phyloP scores from a whole-genome alignment of 768 basidiomycete species.

The Boletus edulis region DNA sequence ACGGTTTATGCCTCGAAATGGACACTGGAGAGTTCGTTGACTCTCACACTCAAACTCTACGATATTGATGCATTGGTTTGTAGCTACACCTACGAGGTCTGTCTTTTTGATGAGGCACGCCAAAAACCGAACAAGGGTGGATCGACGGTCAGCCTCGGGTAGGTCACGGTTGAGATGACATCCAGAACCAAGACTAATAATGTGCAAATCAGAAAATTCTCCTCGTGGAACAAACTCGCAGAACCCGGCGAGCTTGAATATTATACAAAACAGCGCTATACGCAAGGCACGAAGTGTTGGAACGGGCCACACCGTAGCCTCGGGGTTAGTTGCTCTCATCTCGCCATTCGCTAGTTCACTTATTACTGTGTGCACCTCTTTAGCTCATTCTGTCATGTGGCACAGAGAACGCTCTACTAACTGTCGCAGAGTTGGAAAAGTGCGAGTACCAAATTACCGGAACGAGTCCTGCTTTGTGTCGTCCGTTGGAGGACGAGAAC shows the following conservation, averaged over 20 bases:
- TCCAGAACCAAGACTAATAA: not conserved
- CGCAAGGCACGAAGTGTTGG: constrained; percentile 88
- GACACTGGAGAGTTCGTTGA: constrained; percentile 84
- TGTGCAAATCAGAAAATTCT: constrained; percentile 54
- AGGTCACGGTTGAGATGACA: constrained; percentile 24
- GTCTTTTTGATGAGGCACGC: constrained; percentile 83
- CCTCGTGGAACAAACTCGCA: constrained; percentile 70
- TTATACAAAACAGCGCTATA: constrained; percentile 82
- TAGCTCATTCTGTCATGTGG: constrained; percentile 86
- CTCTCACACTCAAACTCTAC: too few species aligned
- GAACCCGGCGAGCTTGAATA: constrained; percentile 64
- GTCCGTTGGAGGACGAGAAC: constrained; percentile 36
- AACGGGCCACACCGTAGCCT: constrained; percentile 91
- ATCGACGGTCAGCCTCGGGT: constrained; percentile 80
- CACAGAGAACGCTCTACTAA: constrained; percentile 73
- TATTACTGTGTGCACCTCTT: not conserved
- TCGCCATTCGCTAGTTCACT: not conserved
- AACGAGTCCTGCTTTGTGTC: constrained; percentile 82
- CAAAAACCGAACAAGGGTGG: constrained; percentile 89
- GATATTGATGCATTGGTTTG: constrained; percentile 6
- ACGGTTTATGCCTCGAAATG: constrained; percentile 74
- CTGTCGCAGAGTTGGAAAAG: constrained; percentile 89
- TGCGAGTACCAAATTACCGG: constrained; percentile 91
- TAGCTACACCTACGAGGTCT: constrained; percentile 94
- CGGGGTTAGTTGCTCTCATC: constrained; percentile 45